A percentile compares a stretch with the other conserved stretches of the same genome.
Conservation (phyloP, 2,329 filamentous ascomycete genomes). For the Aspergillus tubingensis region DNA sequence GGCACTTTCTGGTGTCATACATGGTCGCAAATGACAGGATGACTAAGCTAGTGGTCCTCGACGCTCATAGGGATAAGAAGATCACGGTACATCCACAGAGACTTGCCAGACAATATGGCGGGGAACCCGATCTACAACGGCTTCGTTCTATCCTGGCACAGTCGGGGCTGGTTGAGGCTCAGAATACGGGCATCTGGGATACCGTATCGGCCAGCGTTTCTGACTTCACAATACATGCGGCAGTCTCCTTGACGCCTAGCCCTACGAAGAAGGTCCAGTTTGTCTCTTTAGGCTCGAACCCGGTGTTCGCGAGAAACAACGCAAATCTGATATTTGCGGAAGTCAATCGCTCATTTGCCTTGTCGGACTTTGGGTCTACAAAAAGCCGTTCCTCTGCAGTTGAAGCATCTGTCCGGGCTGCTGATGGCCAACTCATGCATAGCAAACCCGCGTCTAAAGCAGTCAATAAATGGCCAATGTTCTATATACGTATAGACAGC, state of each 20-base stretch:
- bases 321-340: slow-evolving; percentile 72
- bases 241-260: slow-evolving; percentile 69
- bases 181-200: slow-evolving; percentile 65
- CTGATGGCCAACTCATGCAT: slow-evolving; percentile 45
- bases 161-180: slow-evolving; percentile 61
- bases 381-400: slow-evolving; percentile 46
- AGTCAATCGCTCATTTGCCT: slow-evolving; percentile 73
- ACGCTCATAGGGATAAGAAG: slow-evolving; percentile 47
- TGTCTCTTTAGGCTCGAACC: slow-evolving; percentile 73
- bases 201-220: slow-evolving; percentile 66
- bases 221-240: slow-evolving; percentile 65
- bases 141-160: slow-evolving; percentile 64
- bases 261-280: slow-evolving; percentile 77
- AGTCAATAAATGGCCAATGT: slow-evolving; percentile 85
- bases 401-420: slow-evolving; percentile 21
- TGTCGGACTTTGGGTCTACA: slow-evolving; percentile 72
- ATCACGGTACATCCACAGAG: slow-evolving; percentile 33
- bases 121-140: slow-evolving; percentile 30
- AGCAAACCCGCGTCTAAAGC: slow-evolving; percentile 60
- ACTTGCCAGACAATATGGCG: neutral
- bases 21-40: slow-evolving; percentile 68
- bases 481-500: slow-evolving; percentile 69
- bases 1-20: slow-evolving; percentile 61
- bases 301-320: slow-evolving; percentile 58
- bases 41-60: slow-evolving; percentile 61